Evolutionary conservation across 2,329 filamentous ascomycete genomes (phyloP).

Genomic region (Fusarium concolor): DNA sequence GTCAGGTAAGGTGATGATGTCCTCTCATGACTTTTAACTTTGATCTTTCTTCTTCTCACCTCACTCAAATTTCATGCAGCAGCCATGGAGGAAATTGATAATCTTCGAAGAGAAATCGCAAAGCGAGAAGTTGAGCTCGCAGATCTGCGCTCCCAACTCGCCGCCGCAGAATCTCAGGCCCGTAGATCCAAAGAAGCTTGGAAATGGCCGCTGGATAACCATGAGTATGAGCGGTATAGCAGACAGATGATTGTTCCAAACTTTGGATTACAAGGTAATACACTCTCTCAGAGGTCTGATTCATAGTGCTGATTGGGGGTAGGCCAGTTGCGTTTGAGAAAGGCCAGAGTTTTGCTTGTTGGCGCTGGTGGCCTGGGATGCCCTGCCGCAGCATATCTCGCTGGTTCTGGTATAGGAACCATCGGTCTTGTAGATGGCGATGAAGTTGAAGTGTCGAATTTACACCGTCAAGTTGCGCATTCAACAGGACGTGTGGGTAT

Average conservation of each 20-base stretch:
- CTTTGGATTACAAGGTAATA: slow-evolving; percentile 77
- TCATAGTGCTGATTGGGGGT: not conserved
- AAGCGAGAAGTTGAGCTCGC: slow-evolving; percentile 61
- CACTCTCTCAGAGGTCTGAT: fast-evolving
- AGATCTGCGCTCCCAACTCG: slow-evolving; percentile 59
- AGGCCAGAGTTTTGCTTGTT: slow-evolving; percentile 79
- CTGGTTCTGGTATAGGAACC: slow-evolving; percentile 86
- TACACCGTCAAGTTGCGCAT: slow-evolving; percentile 93
- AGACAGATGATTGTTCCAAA: slow-evolving; percentile 90
- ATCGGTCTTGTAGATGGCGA: slow-evolving; percentile 91
- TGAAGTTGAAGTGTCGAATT: slow-evolving; percentile 86
- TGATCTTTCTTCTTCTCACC: not conserved
- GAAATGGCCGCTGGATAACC: slow-evolving; percentile 75
- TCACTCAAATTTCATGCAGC: not conserved
- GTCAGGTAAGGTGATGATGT: not conserved
- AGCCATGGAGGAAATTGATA: slow-evolving; percentile 53
- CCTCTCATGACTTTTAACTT: slow-evolving; percentile 5
- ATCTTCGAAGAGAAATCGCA: slow-evolving; percentile 61
- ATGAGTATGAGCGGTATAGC: slow-evolving; percentile 89
- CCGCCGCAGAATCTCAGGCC: slow-evolving; percentile 51
- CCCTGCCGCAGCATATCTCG: slow-evolving; percentile 91
- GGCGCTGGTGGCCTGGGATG: slow-evolving; percentile 92
- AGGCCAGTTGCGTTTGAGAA: slow-evolving; percentile 82
- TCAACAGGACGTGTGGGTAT: slow-evolving; percentile 75
- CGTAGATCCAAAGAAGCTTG: slow-evolving; percentile 41